phyloP scores from a whole-genome alignment of 192 early-diverging fungal genomes.

The Gryganskiella cystojenkinii region DNA sequence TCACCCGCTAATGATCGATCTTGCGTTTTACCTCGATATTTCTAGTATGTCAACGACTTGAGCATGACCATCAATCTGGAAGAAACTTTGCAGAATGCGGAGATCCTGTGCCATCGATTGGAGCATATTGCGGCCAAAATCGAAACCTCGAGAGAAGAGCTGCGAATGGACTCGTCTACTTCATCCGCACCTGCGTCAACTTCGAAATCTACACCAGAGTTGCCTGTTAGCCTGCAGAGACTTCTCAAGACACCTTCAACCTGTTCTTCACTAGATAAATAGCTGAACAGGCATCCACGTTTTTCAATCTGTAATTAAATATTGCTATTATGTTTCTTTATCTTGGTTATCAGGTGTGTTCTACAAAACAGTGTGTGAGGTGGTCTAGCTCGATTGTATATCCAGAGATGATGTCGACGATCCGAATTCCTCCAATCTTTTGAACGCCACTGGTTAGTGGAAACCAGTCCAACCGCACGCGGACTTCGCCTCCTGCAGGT shows the following conservation, averaged over 20 bases:
- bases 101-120: slow-evolving; percentile 77
- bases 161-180: background rate
- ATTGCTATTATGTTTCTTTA: too few species aligned
- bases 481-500: slow-evolving; percentile 63
- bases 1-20: background rate
- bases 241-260: slow-evolving; percentile 16
- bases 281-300: too few species aligned
- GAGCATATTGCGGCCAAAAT: slow-evolving; percentile 59
- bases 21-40: background rate
- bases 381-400: slow-evolving; percentile 83
- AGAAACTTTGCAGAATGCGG: slow-evolving; percentile 81
- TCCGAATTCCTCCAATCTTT: slow-evolving; percentile 81
- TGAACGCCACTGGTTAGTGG: slow-evolving; percentile 87
- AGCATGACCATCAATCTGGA: slow-evolving; percentile 80
- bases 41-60: slow-evolving; percentile 88
- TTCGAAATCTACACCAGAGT: background rate
- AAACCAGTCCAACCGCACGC: slow-evolving; percentile 82
- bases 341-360: slow-evolving; percentile 49
- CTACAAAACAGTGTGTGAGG: slow-evolving; percentile 79
- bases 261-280: too few species aligned
- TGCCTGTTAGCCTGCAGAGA: slow-evolving; percentile 1
- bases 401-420: slow-evolving; percentile 77
- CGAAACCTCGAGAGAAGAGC: slow-evolving; percentile 47
- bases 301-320: too few species aligned
- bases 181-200: background rate